These are phyloP conservation scores for Hyaloraphidium curvatum DNA, from an alignment of 192 early-diverging fungal species.

Conservation along the genomic window DNA sequence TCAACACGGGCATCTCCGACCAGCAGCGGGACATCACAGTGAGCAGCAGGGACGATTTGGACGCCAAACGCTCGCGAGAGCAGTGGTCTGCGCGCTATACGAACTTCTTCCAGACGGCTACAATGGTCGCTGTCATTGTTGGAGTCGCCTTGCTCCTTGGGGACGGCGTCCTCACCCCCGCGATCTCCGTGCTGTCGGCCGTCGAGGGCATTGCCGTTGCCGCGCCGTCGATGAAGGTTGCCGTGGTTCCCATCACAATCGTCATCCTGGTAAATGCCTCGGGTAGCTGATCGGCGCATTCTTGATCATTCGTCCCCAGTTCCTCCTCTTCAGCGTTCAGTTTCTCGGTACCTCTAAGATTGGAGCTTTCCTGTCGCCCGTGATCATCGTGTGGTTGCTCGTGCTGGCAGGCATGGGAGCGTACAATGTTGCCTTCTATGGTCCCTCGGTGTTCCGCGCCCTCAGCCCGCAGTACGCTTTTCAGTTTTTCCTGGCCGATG, in stretches of 20 bases:
- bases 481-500: constrained; percentile 12
- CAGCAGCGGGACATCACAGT: not conserved
- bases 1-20: not conserved
- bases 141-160: not conserved
- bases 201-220: not conserved
- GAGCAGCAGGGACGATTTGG: no score
- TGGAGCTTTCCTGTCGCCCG: constrained; percentile 18
- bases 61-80: no score
- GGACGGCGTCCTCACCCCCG: not conserved
- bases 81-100: no score
- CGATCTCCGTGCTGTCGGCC: not conserved
- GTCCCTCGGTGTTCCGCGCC: constrained; percentile 15
- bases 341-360: constrained; percentile 24
- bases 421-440: constrained; percentile 22
- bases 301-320: no score
- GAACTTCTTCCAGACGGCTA: not conserved
- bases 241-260: not conserved
- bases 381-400: constrained; percentile 27
- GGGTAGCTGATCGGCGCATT: no score
- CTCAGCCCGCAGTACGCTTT: constrained; percentile 23
- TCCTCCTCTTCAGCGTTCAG: constrained; percentile 24
- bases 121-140: not conserved
- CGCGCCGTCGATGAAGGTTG: not conserved
- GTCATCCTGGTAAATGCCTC: no score
- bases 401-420: constrained; percentile 19